Evolutionary conservation across 495 filamentous ascomycete genomes (phyloP).

Genomic region (Xylaria nigripes): DNA sequence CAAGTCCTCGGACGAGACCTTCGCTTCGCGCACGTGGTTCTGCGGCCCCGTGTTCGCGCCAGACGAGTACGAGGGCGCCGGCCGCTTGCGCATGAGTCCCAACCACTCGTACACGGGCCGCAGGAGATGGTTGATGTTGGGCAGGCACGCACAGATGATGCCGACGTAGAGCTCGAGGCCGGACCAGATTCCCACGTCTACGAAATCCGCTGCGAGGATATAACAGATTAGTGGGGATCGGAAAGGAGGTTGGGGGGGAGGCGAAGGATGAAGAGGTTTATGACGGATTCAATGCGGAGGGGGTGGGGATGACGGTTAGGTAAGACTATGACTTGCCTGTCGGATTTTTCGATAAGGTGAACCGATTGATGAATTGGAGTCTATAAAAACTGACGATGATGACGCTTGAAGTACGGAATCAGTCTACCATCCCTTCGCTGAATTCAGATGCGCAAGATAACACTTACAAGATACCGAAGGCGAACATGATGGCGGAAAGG

Average conservation of each 20-base stretch:
- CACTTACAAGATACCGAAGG: slow-evolving; percentile 11
- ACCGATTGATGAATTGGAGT: not conserved
- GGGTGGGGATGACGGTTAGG: not conserved
- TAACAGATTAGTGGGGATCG: not conserved
- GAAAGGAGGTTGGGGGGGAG: not conserved
- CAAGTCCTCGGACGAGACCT: not conserved
- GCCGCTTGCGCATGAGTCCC: not conserved
- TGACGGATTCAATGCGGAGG: not conserved
- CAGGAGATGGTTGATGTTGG: slow-evolving; percentile 29
- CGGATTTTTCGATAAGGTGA: slow-evolving; percentile 4
- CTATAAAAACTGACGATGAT: slow-evolving; percentile 3
- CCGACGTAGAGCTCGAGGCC: slow-evolving; percentile 34
- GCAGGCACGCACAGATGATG: slow-evolving; percentile 35
- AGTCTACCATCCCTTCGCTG: not conserved
- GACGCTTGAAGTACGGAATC: slow-evolving; percentile 1
- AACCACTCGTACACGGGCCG: not conserved
- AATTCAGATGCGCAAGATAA: too few species aligned
- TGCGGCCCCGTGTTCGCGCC: not conserved
- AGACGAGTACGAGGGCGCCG: not conserved
- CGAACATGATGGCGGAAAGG: not conserved
- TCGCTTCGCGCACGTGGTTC: not conserved
- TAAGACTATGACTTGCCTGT: not conserved
- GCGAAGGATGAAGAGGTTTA: too few species aligned
- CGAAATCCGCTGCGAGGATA: not conserved
- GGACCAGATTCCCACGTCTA: slow-evolving; percentile 32